A percentile compares a stretch with the other conserved stretches of the same genome.
These are phyloP conservation scores for Venturia effusa DNA, from an alignment of 2,329 filamentous ascomycete genomes.

Conservation along the genomic window DNA sequence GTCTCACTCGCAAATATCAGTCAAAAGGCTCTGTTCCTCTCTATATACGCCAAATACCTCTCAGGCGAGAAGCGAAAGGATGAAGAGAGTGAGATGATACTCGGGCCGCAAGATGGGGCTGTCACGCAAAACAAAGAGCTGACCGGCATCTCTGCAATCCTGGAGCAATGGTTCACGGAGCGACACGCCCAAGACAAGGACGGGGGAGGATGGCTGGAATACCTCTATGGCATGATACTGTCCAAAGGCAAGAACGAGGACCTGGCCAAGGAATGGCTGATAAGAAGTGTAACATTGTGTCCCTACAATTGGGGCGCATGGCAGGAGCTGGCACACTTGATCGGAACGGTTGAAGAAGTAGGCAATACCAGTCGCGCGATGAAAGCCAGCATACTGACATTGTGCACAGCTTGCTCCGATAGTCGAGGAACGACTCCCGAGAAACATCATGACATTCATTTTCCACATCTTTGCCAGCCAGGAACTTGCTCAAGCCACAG, in stretches of 20 bases:
- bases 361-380: constrained; percentile 22
- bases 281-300: constrained; percentile 77
- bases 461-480: constrained; percentile 87
- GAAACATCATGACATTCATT: constrained; percentile 86
- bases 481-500: constrained; percentile 79
- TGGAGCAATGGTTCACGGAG: constrained; percentile 72
- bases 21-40: constrained; percentile 85
- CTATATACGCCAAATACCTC: constrained; percentile 84
- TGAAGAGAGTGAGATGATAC: constrained; percentile 93
- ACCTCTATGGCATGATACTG: constrained; percentile 81
- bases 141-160: constrained; percentile 58
- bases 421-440: constrained; percentile 60
- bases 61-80: constrained; percentile 93
- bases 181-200: constrained; percentile 45
- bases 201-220: constrained; percentile 90
- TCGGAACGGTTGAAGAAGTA: constrained; percentile 73
- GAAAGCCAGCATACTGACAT: neutral
- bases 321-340: constrained; percentile 77
- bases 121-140: constrained; percentile 79
- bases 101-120: constrained; percentile 84
- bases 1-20: constrained; percentile 48
- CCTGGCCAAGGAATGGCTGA: constrained; percentile 74
- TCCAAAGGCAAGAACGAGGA: constrained; percentile 84
- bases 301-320: constrained; percentile 97
- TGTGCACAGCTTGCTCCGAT: constrained; percentile 51